These are phyloP conservation scores for Epicoccum nigrum DNA, from an alignment of 2,329 filamentous ascomycete genomes.

Conservation along the genomic window DNA sequence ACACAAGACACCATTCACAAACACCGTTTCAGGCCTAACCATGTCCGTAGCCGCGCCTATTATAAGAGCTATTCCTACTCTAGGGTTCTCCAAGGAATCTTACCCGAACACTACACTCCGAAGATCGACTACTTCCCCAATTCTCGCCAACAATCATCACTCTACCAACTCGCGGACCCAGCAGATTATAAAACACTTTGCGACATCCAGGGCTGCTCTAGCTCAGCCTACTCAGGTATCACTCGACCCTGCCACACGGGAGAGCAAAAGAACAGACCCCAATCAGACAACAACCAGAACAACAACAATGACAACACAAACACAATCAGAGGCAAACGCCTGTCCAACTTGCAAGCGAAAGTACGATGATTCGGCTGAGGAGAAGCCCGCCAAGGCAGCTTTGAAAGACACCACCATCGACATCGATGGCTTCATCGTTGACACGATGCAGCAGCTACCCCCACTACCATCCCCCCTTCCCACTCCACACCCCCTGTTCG, in stretches of 20 bases:
- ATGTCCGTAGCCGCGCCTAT: background rate
- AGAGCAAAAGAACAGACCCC: background rate
- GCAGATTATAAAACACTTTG: background rate
- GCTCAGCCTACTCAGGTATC: background rate
- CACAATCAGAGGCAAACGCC: background rate
- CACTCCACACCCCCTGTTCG: conserved; percentile 14
- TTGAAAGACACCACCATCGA: conserved; percentile 6
- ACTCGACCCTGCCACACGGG: background rate
- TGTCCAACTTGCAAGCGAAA: conserved; percentile 16
- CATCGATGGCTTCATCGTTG: conserved; percentile 29
- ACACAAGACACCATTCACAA: too few species aligned
- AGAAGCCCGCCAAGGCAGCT: background rate
- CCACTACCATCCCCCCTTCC: conserved; percentile 7
- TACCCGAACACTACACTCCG: background rate
- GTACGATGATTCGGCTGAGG: conserved; percentile 2
- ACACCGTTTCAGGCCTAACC: background rate
- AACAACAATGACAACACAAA: conserved; percentile 2
- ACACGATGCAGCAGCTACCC: conserved; percentile 26
- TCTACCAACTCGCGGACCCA: background rate
- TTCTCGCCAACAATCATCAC: too few species aligned
- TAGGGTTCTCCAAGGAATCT: background rate
- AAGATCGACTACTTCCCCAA: background rate
- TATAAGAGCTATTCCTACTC: background rate
- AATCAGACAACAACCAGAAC: background rate
- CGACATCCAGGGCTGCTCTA: background rate